Conservation (phyloP, 345 rosid species). For the Leavenworthia alabamica region DNA sequence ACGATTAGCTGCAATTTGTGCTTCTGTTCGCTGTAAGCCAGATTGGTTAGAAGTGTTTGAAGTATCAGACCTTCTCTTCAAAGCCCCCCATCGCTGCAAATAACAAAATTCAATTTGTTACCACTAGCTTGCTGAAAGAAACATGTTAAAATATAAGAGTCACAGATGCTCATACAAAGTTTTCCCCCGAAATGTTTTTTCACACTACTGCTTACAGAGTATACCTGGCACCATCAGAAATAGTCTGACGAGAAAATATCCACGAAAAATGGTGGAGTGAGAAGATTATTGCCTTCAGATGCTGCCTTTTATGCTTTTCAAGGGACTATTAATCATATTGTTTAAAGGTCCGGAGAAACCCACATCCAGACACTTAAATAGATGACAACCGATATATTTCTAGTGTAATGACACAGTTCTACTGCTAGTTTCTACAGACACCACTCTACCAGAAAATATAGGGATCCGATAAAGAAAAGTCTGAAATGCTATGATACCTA, state of each 20-base stretch:
- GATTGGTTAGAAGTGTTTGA: conserved; percentile 31
- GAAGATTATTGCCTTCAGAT: conserved; percentile 1
- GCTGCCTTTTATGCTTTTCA: background rate
- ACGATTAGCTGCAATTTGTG: conserved; percentile 66
- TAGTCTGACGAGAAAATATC: conserved; percentile 16
- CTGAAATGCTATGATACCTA: background rate
- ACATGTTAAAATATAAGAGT: conserved; percentile 1
- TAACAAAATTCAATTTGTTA: conserved; percentile 23
- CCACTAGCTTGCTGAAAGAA: conserved; percentile 19
- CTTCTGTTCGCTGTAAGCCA: conserved; percentile 58
- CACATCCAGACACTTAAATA: conserved; percentile 66
- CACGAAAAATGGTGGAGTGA: conserved; percentile 8
- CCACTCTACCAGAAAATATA: conserved; percentile 4
- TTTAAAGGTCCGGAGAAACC: conserved; percentile 39
- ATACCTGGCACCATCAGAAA: conserved; percentile 13
- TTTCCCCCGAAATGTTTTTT: background rate
- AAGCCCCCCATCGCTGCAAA: conserved; percentile 67
- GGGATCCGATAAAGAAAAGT: background rate
- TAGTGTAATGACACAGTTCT: background rate
- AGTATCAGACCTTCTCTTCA: conserved; percentile 44
- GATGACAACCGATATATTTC: conserved; percentile 53
- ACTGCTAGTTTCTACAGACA: background rate
- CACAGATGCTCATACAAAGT: conserved; percentile 18
- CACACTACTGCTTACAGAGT: conserved; percentile 15
- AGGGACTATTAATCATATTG: conserved; percentile 17